Evolutionary conservation across 352 stramenopile genomes (phyloP), one percentile per base, ranked within the genome.

Genomic region (Phytophthora syringae): DNA sequence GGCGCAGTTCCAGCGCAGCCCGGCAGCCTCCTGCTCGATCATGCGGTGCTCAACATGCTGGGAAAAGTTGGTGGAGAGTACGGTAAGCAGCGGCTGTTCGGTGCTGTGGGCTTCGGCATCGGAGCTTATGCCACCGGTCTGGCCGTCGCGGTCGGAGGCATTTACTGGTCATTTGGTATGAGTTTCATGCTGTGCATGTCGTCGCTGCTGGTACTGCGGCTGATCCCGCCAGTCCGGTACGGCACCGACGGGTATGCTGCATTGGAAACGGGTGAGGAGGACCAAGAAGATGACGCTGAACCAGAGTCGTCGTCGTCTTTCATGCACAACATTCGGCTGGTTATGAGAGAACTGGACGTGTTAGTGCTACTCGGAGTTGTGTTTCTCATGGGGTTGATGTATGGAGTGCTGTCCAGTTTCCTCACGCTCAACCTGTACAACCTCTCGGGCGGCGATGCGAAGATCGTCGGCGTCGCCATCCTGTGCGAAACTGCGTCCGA

Each of bases 61-160:
- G 64, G 61, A 10, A 77, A 77, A 42, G 67, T 81, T 27, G 82
- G 82, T 24, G 80, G 78, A n/a, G 82, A 92, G 56, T 92, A 90
- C 64, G 82, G 82, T 58, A 89, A 89, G 72, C 82, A 92, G 70
- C 77, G 82, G 1, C 67, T 90, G 30, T 89, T 88, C 53, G 82
- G 80, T 24, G 80, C 82, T 5, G 64, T 92, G 15, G 82, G 82
- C 37, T 92, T 72, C 51, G 82, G 82, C 2, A 24, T 71, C n/a
- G 57, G 62, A 12, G 82, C 80, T 1, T 92, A 89, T 67, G 43
- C 88, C 12, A 78, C 80, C 2, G 82, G 80, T 0, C 50, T 88
- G 37, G 48, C 78, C n/a, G 82, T 89, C 20, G 67, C 70, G 0
- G 61, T 53, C 1, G 68, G 53, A 5, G 80, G 80, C 39, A 88